Conservation (phyloP, 2,329 filamentous ascomycete species). For the Pestalotiopsis fici region DNA sequence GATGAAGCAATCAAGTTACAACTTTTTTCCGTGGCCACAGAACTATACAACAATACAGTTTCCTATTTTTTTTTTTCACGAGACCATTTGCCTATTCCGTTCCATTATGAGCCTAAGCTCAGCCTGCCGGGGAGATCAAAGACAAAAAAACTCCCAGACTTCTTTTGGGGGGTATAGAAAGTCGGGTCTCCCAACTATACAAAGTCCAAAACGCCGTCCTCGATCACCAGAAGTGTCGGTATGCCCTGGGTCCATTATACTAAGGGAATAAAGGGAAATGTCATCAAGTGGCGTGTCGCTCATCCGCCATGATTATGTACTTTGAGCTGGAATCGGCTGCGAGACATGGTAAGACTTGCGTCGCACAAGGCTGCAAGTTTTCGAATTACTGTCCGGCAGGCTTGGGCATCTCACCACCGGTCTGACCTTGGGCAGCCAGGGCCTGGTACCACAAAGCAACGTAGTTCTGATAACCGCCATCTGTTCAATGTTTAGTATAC, state of each 20-base stretch:
- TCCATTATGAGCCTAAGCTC: neutral
- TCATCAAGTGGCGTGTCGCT: neutral
- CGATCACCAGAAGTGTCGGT: neutral
- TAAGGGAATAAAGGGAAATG: neutral
- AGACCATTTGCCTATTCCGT: neutral
- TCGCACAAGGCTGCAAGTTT: neutral
- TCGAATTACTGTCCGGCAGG: conserved; percentile 38
- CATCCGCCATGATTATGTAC: neutral
- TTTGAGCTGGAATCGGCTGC: neutral
- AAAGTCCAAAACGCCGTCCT: neutral
- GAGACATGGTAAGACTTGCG: neutral
- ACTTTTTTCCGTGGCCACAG: conserved; percentile 3
- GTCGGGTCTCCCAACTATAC: conserved; percentile 5
- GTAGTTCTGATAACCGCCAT: conserved; percentile 83
- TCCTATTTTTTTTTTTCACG: neutral
- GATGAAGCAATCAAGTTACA: neutral
- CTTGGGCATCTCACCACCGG: conserved; percentile 35
- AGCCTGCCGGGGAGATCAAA: neutral
- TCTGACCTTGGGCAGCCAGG: conserved; percentile 50
- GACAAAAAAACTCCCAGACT: neutral
- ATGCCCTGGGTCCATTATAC: neutral
- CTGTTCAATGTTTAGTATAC: conserved; percentile 38
- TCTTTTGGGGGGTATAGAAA: conserved; percentile 7
- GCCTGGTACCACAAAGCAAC: conserved; percentile 81
- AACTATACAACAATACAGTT: conserved; percentile 3